phyloP scores from a whole-genome alignment of 2,329 filamentous ascomycete genomes.

The Aspergillus pseudonomiae region DNA sequence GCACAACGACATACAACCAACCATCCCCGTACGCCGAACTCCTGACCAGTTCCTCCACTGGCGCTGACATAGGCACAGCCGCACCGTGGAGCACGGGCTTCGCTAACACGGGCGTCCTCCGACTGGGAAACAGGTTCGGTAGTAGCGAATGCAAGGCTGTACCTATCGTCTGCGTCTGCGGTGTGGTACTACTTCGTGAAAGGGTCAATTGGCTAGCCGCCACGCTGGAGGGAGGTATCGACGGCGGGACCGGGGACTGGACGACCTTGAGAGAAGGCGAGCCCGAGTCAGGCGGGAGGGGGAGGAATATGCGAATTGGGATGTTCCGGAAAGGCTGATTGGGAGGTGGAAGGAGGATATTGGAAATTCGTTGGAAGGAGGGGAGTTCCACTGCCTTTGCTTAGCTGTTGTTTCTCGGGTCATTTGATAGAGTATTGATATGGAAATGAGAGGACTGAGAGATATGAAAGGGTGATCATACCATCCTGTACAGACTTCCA shows the following conservation, averaged over 20 bases:
- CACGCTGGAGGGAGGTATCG: slow-evolving; percentile 34
- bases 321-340: slow-evolving; percentile 76
- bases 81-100: slow-evolving; percentile 85
- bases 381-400: slow-evolving; percentile 65
- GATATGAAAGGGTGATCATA: slow-evolving; percentile 39
- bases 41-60: slow-evolving; percentile 79
- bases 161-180: slow-evolving; percentile 71
- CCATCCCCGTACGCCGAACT: slow-evolving; percentile 89
- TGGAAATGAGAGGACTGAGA: too few species aligned
- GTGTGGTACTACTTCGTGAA: slow-evolving; percentile 24
- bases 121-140: slow-evolving; percentile 83
- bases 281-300: slow-evolving; percentile 60
- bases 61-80: slow-evolving; percentile 75
- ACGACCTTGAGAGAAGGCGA: slow-evolving; percentile 64
- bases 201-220: slow-evolving; percentile 28
- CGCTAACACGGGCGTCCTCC: slow-evolving; percentile 80
- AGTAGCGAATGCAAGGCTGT: slow-evolving; percentile 74
- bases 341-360: slow-evolving; percentile 69
- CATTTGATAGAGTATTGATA: background rate
- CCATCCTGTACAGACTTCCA: slow-evolving; percentile 80
- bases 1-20: slow-evolving; percentile 81
- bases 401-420: background rate
- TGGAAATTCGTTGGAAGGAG: slow-evolving; percentile 74
- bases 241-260: slow-evolving; percentile 70
- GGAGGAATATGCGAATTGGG: slow-evolving; percentile 87